Conservation (phyloP, 2,329 filamentous ascomycete species). For the Pseudogymnoascus sp. region DNA sequence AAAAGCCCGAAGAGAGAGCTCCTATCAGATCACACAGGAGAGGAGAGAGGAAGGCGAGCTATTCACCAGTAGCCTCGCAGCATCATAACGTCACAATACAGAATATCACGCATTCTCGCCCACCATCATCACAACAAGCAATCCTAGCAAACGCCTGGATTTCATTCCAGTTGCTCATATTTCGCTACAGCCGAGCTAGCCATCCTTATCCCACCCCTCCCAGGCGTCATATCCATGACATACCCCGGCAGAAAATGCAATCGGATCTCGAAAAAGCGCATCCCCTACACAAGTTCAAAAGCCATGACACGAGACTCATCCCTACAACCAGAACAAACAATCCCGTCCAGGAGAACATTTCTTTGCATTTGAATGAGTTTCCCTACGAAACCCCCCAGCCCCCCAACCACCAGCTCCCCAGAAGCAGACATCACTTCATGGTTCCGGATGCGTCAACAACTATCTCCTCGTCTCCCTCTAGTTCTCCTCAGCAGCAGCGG, state of each 20-base stretch:
- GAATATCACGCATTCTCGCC: neutral
- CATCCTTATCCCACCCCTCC: slow-evolving; percentile 11
- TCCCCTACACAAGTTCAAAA: neutral
- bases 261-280: neutral
- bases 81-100: neutral
- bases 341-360: slow-evolving; percentile 8
- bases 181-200: slow-evolving; percentile 15
- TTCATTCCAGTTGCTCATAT: slow-evolving; percentile 11
- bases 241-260: slow-evolving; percentile 8
- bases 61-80: neutral
- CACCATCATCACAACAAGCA: neutral
- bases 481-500: slow-evolving; percentile 40
- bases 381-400: neutral
- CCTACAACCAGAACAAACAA: neutral
- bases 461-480: slow-evolving; percentile 16
- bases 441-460: neutral
- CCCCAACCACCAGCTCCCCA: neutral
- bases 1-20: neutral
- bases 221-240: slow-evolving; percentile 11
- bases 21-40: neutral
- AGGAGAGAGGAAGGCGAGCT: neutral
- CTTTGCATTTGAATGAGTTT: slow-evolving; percentile 5
- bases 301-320: neutral
- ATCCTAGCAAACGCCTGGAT: neutral
- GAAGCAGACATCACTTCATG: neutral